Evolutionary conservation across 106 monocot species (phyloP).

Genomic region (Phalaenopsis equestris): DNA sequence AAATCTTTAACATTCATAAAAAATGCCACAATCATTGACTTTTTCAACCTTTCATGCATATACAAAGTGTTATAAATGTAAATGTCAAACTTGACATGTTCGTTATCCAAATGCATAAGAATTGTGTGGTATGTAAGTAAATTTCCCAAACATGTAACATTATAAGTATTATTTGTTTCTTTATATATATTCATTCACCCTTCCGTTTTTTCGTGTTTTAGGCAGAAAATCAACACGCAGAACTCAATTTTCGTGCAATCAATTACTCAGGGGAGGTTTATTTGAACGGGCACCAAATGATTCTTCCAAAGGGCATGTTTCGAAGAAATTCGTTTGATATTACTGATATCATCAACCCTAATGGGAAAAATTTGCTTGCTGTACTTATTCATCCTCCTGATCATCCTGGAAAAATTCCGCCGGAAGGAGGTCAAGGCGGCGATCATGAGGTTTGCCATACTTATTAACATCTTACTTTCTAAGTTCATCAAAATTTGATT

Average conservation of each 20-base stretch:
- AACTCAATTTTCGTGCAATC: constrained; percentile 90
- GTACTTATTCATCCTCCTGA: constrained; percentile 95
- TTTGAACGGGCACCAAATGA: constrained; percentile 75
- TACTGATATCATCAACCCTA: constrained; percentile 72
- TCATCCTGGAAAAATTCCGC: constrained; percentile 88
- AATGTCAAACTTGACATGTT: too few relatives aligned
- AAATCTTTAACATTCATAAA: too few relatives aligned
- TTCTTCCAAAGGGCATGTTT: constrained; percentile 90
- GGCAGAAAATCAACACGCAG: constrained; percentile 68
- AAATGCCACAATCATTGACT: too few relatives aligned
- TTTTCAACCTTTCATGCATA: too few relatives aligned
- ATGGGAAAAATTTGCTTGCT: constrained; percentile 79
- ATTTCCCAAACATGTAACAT: neutral
- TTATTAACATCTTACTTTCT: neutral
- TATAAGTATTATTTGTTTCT: neutral
- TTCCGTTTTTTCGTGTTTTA: constrained; percentile 17
- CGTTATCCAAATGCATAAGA: too few relatives aligned
- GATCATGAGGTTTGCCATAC: constrained; percentile 80
- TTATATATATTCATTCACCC: neutral
- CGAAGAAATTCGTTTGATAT: constrained; percentile 80
- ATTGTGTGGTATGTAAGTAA: too few relatives aligned
- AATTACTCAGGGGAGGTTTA: constrained; percentile 93
- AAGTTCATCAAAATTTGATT: neutral
- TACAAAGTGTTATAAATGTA: too few relatives aligned
- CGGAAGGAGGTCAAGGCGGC: constrained; percentile 94